Base-by-base conservation (phyloP, 1,284 basidiomycete species). In the Binderoboletus segoi region DNA sequence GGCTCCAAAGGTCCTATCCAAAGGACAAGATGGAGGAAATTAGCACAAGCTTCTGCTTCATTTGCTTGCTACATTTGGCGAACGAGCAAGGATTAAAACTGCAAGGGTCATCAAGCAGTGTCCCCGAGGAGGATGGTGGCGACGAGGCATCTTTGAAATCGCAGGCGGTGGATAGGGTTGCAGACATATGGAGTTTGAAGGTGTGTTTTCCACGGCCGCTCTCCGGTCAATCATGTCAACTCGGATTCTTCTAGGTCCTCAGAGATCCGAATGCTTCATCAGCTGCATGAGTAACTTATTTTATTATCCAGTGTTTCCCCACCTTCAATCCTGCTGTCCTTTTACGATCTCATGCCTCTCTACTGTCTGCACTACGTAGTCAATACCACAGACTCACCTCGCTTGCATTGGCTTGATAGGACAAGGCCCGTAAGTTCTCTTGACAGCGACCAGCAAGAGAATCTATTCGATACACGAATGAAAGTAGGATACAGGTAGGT, bases 41-140 rank as follows among this genome's bases (percentile, higher is more conserved):
- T 73, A 97, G 94, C 71, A 99, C 97, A 11, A 97, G 94, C 60
- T 99, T 98, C 85, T 99, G 96, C 75, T 99, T 99, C 79, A 99
- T 99, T 72, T 99, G 96, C 69, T 77, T 99, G 35, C 77, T 97
- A 33, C 95, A 98, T 77, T 79, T 99, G 41, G 96, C 95, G 44
- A 97, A 98, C 70, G 95, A 98, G 71, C 93, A 94, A 69, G 96
- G 96, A 2, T 79, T 98, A 44, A 89, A 88, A 67, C 80, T 96
- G 42, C 89, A 93, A 72, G 76, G 77, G 26, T 26, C 51, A 5
- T 54, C 61, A 8, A 47, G n/a, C 35, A 30, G 15, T 28, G 41
- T 48, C 45, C 32, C 48, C 32, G 57, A 57, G 3, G 58, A 61
- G 1, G 58, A 59, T n/a, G 75, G 75, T 23, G 73, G 63, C 37